Evolutionary conservation across 495 filamentous ascomycete genomes (phyloP).

Genomic region (Lindgomyces ingoldianus): DNA sequence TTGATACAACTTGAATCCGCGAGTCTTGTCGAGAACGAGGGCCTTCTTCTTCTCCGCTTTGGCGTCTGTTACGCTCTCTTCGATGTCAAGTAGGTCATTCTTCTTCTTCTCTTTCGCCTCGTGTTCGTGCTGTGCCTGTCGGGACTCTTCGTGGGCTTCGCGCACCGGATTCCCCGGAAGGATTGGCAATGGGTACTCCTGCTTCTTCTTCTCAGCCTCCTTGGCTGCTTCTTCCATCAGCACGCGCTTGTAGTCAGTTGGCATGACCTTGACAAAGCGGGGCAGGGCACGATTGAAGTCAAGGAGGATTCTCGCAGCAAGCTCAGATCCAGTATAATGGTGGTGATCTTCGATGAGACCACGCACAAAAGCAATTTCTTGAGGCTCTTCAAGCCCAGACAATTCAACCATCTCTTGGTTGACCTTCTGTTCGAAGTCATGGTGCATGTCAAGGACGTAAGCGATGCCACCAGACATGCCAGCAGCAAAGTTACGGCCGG

Average conservation of each 20-base stretch:
- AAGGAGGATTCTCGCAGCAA: constrained; percentile 92
- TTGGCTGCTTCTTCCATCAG: constrained; percentile 83
- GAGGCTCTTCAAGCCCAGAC: constrained; percentile 79
- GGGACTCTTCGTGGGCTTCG: constrained; percentile 54
- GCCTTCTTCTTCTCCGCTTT: constrained; percentile 94
- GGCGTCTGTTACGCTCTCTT: constrained; percentile 85
- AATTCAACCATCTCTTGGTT: constrained; percentile 99
- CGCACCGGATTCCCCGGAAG: constrained; percentile 62
- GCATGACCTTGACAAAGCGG: constrained; percentile 92
- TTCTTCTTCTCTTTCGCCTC: constrained; percentile 64
- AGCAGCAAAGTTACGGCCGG: constrained; percentile 98
- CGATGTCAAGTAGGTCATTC: constrained; percentile 85
- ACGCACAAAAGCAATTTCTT: constrained; percentile 91
- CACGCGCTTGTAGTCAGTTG: constrained; percentile 96
- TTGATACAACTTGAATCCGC: constrained; percentile 98
- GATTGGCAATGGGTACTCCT: constrained; percentile 80
- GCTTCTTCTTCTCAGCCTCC: constrained; percentile 78
- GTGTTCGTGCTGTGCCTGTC: constrained; percentile 61
- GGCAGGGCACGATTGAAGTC: constrained; percentile 94
- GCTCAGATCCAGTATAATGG: constrained; percentile 97
- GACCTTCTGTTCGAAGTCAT: constrained; percentile 91
- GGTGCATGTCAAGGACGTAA: constrained; percentile 89
- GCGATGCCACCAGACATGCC: constrained; percentile 99
- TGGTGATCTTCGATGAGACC: constrained; percentile 97
- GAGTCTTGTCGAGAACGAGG: constrained; percentile 94